Base-by-base conservation (phyloP, 495 filamentous ascomycete genomes). In the Glonium stellatum region DNA sequence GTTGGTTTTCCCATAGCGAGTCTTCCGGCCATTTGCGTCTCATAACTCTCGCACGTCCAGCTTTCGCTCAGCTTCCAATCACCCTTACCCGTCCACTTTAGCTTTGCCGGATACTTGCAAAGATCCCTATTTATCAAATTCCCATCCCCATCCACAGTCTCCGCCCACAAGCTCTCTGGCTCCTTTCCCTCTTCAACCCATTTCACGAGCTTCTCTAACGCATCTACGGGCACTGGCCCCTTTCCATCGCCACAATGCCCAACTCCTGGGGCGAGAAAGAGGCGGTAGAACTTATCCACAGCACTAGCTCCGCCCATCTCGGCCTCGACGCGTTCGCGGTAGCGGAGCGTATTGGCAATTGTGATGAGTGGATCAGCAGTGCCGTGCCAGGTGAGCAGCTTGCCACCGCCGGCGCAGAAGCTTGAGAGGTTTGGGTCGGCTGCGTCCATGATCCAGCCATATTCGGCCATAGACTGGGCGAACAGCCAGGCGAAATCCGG, bases 321-420 rank as follows among this genome's bases (percentile, higher is more conserved):
- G 2, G 27, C 27, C 27, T 31, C 27, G 6, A 31, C 27, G 6
- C 27, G 27, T 6, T 31, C 27, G 2, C 27, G 6, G 27, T 31
- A 31, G 27, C 65, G 11, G 9, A 67, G 59, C 10, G 72, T 70
- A 18, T 67, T 69, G 21, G 68, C 31, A 12, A 66, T 50, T 19
- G 69, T 66, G 50, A 77, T 67, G 21, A 73, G 25, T 9, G 11
- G 8, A 41, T 66, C 63, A 15, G 8, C 64, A 41, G 58, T 73
- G 0, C 78, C 79, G 54, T 81, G 77, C 65, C 69, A 79, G 2
- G 67, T 72, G 31, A 81, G 67, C 44, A 81, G 58, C 58, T 78
- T 79, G 12, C 74, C 73, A 0, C 78, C 77, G 4, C 62, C 47
- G 6, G 63, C 41, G 1, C 62, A 60, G 52, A 82, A 77, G 8